These are phyloP conservation scores for Colletotrichum tofieldiae DNA, from an alignment of 2,329 filamentous ascomycete genomes.

Conservation along the genomic window DNA sequence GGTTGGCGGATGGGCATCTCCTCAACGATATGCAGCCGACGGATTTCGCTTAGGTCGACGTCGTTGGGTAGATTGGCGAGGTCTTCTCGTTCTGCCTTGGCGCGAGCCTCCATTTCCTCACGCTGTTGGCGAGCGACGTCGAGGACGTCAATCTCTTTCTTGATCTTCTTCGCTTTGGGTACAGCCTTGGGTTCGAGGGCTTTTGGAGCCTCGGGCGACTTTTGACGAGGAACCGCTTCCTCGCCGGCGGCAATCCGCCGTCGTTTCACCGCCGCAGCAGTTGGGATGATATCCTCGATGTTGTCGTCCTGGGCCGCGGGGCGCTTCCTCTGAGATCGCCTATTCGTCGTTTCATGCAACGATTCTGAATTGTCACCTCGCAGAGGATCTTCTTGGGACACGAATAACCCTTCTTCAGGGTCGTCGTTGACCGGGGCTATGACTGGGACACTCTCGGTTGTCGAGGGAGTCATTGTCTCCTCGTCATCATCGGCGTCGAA, in stretches of 20 bases:
- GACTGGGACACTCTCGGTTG: slow-evolving; percentile 10
- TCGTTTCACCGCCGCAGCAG: slow-evolving; percentile 84
- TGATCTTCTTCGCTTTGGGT: slow-evolving; percentile 62
- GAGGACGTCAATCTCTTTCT: slow-evolving; percentile 78
- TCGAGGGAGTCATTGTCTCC: slow-evolving; percentile 52
- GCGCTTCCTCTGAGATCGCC: slow-evolving; percentile 62
- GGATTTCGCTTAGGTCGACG: slow-evolving; percentile 81
- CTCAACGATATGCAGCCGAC: slow-evolving; percentile 82
- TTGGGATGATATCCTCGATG: slow-evolving; percentile 82
- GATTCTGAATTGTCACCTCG: slow-evolving; percentile 42
- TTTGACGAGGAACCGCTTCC: slow-evolving; percentile 58
- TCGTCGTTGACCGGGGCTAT: slow-evolving; percentile 40
- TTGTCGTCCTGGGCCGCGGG: slow-evolving; percentile 67
- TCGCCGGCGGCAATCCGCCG: slow-evolving; percentile 76
- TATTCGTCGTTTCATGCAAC: slow-evolving; percentile 41
- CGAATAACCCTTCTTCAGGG: slow-evolving; percentile 68
- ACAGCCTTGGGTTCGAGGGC: slow-evolving; percentile 47
- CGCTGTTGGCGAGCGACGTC: slow-evolving; percentile 74
- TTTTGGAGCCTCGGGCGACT: slow-evolving; percentile 47
- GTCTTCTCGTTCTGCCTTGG: slow-evolving; percentile 68
- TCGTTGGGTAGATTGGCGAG: slow-evolving; percentile 70
- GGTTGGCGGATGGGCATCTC: slow-evolving; percentile 75
- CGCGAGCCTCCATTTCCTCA: slow-evolving; percentile 77
- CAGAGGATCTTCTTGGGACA: slow-evolving; percentile 63
- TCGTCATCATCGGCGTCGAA: slow-evolving; percentile 71